Base-by-base conservation (phyloP, 371 early-diverging fungal genomes). In the Mucor ambiguus region DNA sequence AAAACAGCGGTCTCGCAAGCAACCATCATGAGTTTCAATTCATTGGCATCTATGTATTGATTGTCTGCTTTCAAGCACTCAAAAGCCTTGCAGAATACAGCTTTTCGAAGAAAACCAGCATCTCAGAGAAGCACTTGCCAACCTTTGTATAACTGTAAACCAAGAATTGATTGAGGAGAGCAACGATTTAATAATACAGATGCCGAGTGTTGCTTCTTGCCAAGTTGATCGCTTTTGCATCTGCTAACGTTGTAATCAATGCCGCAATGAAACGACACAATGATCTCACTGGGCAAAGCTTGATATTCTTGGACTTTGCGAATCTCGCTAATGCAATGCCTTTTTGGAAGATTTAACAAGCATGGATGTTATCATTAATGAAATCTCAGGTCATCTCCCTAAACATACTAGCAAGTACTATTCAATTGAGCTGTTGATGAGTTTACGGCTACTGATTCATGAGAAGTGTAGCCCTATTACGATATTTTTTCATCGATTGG, bases 1-100 rank as follows among this genome's bases (percentile, higher is more conserved):
- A 49, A 49, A 49, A 49, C 49, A 49, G 49, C 49, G 49, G 49
- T 49, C 49, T 49, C 49, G 49, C 49, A 24, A 49, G 10, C 24
- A 24, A n/a, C 28, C 49, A 22, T 24, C 49, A 11, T 49, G 49
- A 49, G 49, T 49, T 49, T 49, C 14, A 49, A 49, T 49, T 49
- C 3, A 24, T 24, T 9, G 49, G 2, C 22, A 49, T 22, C 24
- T 1, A 24, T 24, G 10, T 26, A 28, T 12, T 10, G 26, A 22
- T 24, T 49, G 24, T 12, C 3, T 24, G 11, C 14, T 28, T 12
- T 26, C 28, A 2, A 26, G 24, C 28, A 12, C 12, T 49, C 1
- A 3, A 49, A 18, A 18, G 6, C 6, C 18, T 18, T 18, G 41
- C 41, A 41, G 18, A 37, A 41, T 41, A 41, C 18, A 41, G 41